These are phyloP conservation scores for Hygrophila difformis DNA, from an alignment of 257 asterid genomes.

Conservation along the genomic window DNA sequence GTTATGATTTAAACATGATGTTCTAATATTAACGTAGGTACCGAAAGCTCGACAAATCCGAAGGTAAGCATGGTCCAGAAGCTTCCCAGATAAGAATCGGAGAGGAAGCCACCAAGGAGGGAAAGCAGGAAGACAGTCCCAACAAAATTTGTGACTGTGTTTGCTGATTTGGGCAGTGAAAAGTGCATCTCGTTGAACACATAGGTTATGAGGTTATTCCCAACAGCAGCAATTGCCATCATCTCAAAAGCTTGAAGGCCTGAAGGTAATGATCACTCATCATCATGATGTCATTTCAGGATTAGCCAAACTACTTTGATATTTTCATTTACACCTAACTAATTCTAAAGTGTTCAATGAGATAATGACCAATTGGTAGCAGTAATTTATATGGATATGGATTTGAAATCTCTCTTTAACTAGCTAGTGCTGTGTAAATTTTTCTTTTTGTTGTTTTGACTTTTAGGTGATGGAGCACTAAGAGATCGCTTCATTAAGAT, in stretches of 20 bases:
- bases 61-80: conserved; percentile 65
- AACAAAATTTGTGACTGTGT: conserved; percentile 71
- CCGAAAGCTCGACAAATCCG: conserved; percentile 64
- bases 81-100: conserved; percentile 74
- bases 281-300: too few relatives aligned
- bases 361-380: too few relatives aligned
- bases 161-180: conserved; percentile 57
- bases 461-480: too few relatives aligned
- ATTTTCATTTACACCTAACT: not conserved
- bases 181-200: conserved; percentile 69
- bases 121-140: conserved; percentile 69
- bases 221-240: conserved; percentile 79
- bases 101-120: conserved; percentile 66
- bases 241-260: conserved; percentile 71
- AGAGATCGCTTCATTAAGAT: too few relatives aligned
- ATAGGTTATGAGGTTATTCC: conserved; percentile 67
- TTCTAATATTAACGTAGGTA: too few relatives aligned
- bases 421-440: too few relatives aligned
- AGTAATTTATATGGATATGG: too few relatives aligned
- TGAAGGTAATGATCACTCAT: too few relatives aligned
- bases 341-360: too few relatives aligned
- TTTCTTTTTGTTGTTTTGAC: too few relatives aligned
- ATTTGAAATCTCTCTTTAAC: too few relatives aligned
- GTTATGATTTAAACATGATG: too few relatives aligned
- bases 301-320: not conserved